Percentiles rank a stretch among this genome's conserved stretches.
Evolutionary conservation across 257 asterid species (phyloP).

Genomic region (Scutellaria galericulata): DNA sequence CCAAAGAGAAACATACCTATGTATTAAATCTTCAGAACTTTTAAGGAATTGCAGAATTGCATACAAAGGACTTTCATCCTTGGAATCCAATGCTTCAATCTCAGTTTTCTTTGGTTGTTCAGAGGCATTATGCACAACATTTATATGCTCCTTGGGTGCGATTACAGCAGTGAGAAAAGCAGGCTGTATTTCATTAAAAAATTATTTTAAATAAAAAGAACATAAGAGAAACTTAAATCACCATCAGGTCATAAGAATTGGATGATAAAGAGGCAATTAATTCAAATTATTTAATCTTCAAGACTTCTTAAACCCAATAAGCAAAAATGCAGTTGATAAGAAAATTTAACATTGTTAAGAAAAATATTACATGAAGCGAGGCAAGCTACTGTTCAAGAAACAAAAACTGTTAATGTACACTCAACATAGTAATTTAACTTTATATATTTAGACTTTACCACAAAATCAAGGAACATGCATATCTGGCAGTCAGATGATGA

Average conservation of each 20-base stretch:
- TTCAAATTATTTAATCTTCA: constrained; percentile 20
- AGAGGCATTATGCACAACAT: constrained; percentile 39
- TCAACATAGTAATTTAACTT: background rate
- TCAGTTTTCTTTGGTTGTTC: constrained; percentile 44
- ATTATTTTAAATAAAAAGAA: constrained; percentile 13
- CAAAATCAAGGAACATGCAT: background rate
- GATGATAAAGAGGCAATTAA: constrained; percentile 1
- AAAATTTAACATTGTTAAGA: background rate
- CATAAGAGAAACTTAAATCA: constrained; percentile 2
- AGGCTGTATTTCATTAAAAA: constrained; percentile 56
- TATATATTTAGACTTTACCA: background rate
- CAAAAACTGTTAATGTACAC: constrained; percentile 3
- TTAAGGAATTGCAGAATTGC: constrained; percentile 56
- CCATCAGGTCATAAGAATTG: constrained; percentile 4
- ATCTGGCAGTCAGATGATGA: background rate
- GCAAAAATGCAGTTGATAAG: background rate
- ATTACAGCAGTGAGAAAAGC: constrained; percentile 75
- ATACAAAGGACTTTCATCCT: constrained; percentile 51
- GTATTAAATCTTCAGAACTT: constrained; percentile 62
- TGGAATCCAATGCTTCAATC: constrained; percentile 43
- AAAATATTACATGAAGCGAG: constrained; percentile 24
- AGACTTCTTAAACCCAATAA: constrained; percentile 22
- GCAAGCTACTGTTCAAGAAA: background rate
- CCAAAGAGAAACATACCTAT: constrained; percentile 50
- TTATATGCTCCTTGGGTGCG: constrained; percentile 45